These are phyloP conservation scores for Pleurotus tuber-regium DNA, from an alignment of 768 basidiomycete species.

Conservation along the genomic window DNA sequence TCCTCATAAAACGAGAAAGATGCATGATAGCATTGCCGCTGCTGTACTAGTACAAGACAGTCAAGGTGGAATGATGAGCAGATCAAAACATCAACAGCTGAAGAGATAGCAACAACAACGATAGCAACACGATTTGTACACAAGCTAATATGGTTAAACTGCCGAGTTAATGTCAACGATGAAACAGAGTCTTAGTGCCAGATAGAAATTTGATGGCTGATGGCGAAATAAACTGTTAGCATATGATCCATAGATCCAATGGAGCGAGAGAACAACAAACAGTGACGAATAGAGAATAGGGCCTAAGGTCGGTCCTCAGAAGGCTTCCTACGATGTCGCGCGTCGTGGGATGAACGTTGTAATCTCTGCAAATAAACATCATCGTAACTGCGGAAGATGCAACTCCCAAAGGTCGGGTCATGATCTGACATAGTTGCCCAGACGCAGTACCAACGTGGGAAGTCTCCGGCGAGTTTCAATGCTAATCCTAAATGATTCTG, in stretches of 20 bases:
- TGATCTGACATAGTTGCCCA: slow-evolving; percentile 61
- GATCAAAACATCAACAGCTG: too few relatives aligned
- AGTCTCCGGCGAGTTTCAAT: slow-evolving; percentile 48
- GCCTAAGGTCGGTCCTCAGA: slow-evolving; percentile 1
- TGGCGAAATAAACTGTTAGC: too few relatives aligned
- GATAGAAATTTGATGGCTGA: too few relatives aligned
- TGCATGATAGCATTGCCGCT: too few relatives aligned
- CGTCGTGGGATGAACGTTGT: slow-evolving; percentile 32
- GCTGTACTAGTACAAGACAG: too few relatives aligned
- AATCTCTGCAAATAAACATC: slow-evolving; percentile 55
- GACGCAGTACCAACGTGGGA: slow-evolving; percentile 54
- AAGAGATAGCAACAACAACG: not conserved
- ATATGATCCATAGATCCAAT: too few relatives aligned
- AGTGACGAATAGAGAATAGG: too few relatives aligned
- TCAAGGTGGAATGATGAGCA: too few relatives aligned
- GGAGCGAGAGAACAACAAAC: too few relatives aligned
- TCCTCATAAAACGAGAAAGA: too few relatives aligned
- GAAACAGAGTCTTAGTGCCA: too few relatives aligned
- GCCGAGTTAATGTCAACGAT: too few relatives aligned
- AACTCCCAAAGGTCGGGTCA: slow-evolving; percentile 35
- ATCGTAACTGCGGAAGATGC: slow-evolving; percentile 56
- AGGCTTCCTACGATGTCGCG: slow-evolving; percentile 1
- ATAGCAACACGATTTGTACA: not conserved
- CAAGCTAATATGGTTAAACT: not conserved
- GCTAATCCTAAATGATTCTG: slow-evolving; percentile 48